Evolutionary conservation across 768 basidiomycete species (phyloP).

Genomic region (Kwoniella shandongensis): DNA sequence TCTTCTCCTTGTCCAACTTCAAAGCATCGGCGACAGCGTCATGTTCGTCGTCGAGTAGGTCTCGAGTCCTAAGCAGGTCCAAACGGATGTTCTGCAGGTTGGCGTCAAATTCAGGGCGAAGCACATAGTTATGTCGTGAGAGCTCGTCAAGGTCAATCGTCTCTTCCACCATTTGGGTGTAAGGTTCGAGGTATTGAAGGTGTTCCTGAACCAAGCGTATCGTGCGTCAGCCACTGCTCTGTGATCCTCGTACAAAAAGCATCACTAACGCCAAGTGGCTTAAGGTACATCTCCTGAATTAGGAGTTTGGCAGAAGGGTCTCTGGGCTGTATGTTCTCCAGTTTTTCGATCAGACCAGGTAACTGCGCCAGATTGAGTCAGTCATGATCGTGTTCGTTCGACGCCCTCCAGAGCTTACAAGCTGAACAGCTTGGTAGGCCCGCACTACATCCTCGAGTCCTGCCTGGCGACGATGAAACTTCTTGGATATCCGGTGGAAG

Average conservation of each 20-base stretch:
- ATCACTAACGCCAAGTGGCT: conserved; percentile 61
- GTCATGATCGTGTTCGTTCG: not conserved
- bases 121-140: conserved; percentile 72
- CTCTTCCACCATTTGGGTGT: conserved; percentile 90
- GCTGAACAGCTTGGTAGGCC: conserved; percentile 86
- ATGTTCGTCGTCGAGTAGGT: conserved; percentile 82
- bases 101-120: conserved; percentile 87
- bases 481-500: conserved; percentile 84
- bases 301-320: conserved; percentile 60
- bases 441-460: conserved; percentile 92
- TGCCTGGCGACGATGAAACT: conserved; percentile 79
- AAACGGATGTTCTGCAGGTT: conserved; percentile 68
- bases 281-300: conserved; percentile 68
- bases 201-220: conserved; percentile 62
- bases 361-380: conserved; percentile 57
- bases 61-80: conserved; percentile 69
- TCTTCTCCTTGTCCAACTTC: conserved; percentile 83
- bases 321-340: conserved; percentile 59
- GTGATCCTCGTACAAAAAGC: too few species aligned
- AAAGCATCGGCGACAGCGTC: conserved; percentile 67
- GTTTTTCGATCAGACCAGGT: conserved; percentile 67
- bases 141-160: conserved; percentile 88
- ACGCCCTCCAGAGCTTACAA: conserved; percentile 58
- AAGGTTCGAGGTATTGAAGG: conserved; percentile 67
- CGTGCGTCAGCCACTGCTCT: too few species aligned